Conservation (phyloP, 1,284 basidiomycete species). For the Prillingera fragicola region DNA sequence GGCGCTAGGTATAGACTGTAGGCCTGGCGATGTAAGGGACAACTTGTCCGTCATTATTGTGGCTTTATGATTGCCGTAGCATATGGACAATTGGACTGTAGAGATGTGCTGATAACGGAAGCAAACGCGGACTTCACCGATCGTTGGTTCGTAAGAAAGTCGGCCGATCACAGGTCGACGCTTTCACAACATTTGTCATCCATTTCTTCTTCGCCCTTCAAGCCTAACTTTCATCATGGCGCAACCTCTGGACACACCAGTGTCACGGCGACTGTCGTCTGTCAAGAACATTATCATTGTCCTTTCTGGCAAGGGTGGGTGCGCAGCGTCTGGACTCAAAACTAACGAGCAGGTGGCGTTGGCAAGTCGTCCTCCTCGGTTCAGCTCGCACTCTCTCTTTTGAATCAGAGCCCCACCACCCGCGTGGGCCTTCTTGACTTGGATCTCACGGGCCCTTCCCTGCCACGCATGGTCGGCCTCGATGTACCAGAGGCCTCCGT, state of each 20-base stretch:
- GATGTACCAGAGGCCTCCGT: constrained; percentile 61
- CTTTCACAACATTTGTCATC: too few species aligned
- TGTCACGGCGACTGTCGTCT: constrained; percentile 59
- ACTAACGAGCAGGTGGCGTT: constrained; percentile 64
- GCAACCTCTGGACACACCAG: constrained; percentile 51
- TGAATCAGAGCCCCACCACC: constrained; percentile 55
- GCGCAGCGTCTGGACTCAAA: neutral
- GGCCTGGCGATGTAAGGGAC: too few species aligned
- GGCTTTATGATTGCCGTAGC: too few species aligned
- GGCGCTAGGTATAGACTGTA: too few species aligned
- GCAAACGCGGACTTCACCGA: too few species aligned
- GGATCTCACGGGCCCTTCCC: constrained; percentile 92
- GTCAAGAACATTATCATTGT: constrained; percentile 90
- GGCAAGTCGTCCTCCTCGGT: constrained; percentile 95
- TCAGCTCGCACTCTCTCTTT: constrained; percentile 84
- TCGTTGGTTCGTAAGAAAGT: too few species aligned
- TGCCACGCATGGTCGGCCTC: constrained; percentile 94
- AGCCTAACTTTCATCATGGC: constrained; percentile 25
- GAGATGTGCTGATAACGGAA: too few species aligned
- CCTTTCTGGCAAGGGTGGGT: constrained; percentile 71
- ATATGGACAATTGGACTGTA: too few species aligned
- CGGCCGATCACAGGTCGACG: too few species aligned
- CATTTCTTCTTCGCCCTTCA: too few species aligned
- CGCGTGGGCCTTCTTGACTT: constrained; percentile 89
- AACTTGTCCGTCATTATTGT: too few species aligned